Conservation (phyloP, 805 yeast species). For the Ogataea neopini region DNA sequence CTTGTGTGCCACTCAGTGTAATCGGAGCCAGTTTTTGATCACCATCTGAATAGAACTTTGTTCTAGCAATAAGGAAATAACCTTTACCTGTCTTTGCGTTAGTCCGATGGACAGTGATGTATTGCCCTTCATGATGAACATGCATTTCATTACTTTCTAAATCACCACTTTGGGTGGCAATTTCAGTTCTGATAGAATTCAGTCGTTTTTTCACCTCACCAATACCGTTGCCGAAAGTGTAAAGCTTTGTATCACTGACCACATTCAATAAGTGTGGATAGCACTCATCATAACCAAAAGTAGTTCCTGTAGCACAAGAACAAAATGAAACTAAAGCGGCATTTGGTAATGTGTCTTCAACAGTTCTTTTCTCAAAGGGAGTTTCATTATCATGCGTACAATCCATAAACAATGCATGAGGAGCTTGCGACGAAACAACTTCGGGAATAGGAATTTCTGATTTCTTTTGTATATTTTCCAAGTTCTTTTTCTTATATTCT, state of each 20-base stretch:
- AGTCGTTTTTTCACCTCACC: conserved; percentile 65
- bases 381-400: conserved; percentile 96
- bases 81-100: conserved; percentile 86
- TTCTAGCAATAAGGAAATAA: conserved; percentile 83
- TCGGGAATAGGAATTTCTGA: conserved; percentile 72
- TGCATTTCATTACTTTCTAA: conserved; percentile 75
- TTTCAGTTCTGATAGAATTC: conserved; percentile 55
- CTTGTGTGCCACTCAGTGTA: conserved; percentile 59
- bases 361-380: conserved; percentile 85
- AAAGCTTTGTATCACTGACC: conserved; percentile 71
- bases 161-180: conserved; percentile 61
- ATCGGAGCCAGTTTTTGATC: conserved; percentile 60
- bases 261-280: conserved; percentile 81
- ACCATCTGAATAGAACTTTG: conserved; percentile 59
- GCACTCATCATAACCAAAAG: conserved; percentile 90
- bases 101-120: conserved; percentile 83
- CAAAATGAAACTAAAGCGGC: conserved; percentile 95
- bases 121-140: conserved; percentile 92
- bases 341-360: conserved; percentile 91
- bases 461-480: conserved; percentile 37
- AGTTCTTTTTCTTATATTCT: conserved; percentile 23
- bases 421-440: conserved; percentile 65
- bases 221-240: conserved; percentile 65
- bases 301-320: conserved; percentile 91
- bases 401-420: conserved; percentile 96